Percentiles rank a stretch among this genome's conserved stretches.
Evolutionary conservation across 148 eudicot genomes (phyloP).

Genomic region (Chenopodium quinoa): DNA sequence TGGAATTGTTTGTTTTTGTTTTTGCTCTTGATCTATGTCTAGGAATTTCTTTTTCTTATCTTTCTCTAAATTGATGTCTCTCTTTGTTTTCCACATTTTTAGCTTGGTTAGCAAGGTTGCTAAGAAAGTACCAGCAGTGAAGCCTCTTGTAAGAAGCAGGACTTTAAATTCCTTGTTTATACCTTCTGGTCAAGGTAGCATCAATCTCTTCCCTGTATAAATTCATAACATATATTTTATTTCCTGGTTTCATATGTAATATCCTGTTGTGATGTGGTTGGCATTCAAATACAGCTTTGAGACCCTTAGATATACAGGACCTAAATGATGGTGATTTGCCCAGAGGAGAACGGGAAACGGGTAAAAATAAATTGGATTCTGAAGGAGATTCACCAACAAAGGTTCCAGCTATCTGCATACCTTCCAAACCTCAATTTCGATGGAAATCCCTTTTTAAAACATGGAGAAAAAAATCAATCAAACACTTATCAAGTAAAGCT

Average conservation of each 20-base stretch:
- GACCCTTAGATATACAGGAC: conserved; percentile 49
- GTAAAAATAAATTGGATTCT: conserved; percentile 29
- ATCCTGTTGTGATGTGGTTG: neutral
- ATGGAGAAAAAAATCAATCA: conserved; percentile 53
- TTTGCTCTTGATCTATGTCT: neutral
- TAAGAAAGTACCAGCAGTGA: conserved; percentile 13
- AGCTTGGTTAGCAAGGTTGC: conserved; percentile 11
- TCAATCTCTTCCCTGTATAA: conserved; percentile 8
- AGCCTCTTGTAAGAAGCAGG: conserved; percentile 23
- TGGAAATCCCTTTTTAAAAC: conserved; percentile 49
- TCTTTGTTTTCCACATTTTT: neutral
- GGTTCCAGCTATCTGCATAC: conserved; percentile 15
- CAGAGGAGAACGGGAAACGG: conserved; percentile 50
- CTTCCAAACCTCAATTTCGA: conserved; percentile 39
- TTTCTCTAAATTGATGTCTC: neutral
- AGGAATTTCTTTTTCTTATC: neutral
- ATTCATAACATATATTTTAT: neutral
- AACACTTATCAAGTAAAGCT: conserved; percentile 45
- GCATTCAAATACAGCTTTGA: conserved; percentile 41
- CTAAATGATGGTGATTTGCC: conserved; percentile 43
- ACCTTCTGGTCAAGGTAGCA: conserved; percentile 49
- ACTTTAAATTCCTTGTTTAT: conserved; percentile 26
- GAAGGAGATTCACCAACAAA: conserved; percentile 34
- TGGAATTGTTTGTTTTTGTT: neutral
- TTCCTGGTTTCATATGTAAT: neutral